Base-by-base conservation (phyloP, 345 rosid genomes). In the Schrenkiella parvula region DNA sequence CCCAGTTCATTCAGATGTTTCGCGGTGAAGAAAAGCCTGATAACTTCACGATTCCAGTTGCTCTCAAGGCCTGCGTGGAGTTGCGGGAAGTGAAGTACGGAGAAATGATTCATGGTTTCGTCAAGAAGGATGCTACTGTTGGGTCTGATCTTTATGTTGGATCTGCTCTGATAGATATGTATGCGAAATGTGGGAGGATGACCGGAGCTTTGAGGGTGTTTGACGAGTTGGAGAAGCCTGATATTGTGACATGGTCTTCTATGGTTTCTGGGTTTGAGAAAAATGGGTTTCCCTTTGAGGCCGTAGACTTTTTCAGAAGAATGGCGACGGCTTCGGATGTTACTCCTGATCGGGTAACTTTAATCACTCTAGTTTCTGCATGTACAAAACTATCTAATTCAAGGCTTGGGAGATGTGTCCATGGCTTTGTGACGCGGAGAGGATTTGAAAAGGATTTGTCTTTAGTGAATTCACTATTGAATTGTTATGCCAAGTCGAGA, bases 261-360 rank as follows among this genome's bases (percentile, higher is more conserved):
- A 73, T 88, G 85, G 78, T 86, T 71, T 82, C 76, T 68, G 90
- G 88, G 44, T 88, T 75, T 63, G 81, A 81, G 62, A 83, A 77
- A 68, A 84, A 84, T 41, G 80, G 84, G 2, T 63, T 17, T 73
- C 62, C 81, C 12, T 73, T 28, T 46, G 66, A 85, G 46, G 89
- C 90, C 3, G 57, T 84, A 22, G 35, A 35, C 1, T 50, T 86
- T 73, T 83, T 85, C 64, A 69, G 79, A 47, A 71, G 56, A 80
- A 78, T 70, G 80, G 79, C 66, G 13, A 25, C 71, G 67, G 65
- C 53, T 67, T 61, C 79, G 19, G 71, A 76, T 63, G 52, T 82
- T 55, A 53, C 11, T 39, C 84, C 80, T 17, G 88, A 80, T 43
- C 46, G 64, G 9, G 83, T 86, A 2, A 82, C 86, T 2, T 73